Conservation (phyloP, 129 eudicot species). For the Cynara cardunculus region DNA sequence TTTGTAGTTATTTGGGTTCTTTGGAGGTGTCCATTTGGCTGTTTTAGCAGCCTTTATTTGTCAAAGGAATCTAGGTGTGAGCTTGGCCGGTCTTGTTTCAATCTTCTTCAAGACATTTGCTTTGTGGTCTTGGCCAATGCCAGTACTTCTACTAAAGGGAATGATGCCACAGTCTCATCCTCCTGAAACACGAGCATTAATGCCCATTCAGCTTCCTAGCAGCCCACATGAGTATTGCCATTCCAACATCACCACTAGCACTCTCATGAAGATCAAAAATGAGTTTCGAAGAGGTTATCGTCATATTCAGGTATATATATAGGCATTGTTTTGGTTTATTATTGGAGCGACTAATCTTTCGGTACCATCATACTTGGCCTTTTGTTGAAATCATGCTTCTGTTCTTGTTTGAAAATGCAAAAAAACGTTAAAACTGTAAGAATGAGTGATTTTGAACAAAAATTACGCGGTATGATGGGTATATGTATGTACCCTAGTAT, state of each 20-base stretch:
- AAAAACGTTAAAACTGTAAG: neutral
- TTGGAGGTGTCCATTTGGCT: conserved; percentile 74
- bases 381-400: neutral
- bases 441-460: no score
- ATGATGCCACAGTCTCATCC: conserved; percentile 14
- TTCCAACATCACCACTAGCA: conserved; percentile 50
- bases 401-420: neutral
- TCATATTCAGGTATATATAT: conserved; percentile 37
- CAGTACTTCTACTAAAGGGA: conserved; percentile 45
- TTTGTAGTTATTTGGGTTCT: conserved; percentile 53
- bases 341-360: neutral
- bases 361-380: neutral
- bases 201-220: conserved; percentile 67
- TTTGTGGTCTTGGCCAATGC: conserved; percentile 62
- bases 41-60: conserved; percentile 57
- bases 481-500: neutral
- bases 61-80: conserved; percentile 38
- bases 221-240: conserved; percentile 52
- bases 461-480: neutral
- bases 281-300: conserved; percentile 49
- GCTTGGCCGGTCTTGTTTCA: conserved; percentile 34
- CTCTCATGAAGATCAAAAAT: conserved; percentile 37
- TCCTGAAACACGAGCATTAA: conserved; percentile 26
- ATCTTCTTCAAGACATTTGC: conserved; percentile 51
- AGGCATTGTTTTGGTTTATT: neutral